Evolutionary conservation across 495 filamentous ascomycete genomes (phyloP), one percentile per base, ranked within the genome.

Genomic region (Xylona heveae): DNA sequence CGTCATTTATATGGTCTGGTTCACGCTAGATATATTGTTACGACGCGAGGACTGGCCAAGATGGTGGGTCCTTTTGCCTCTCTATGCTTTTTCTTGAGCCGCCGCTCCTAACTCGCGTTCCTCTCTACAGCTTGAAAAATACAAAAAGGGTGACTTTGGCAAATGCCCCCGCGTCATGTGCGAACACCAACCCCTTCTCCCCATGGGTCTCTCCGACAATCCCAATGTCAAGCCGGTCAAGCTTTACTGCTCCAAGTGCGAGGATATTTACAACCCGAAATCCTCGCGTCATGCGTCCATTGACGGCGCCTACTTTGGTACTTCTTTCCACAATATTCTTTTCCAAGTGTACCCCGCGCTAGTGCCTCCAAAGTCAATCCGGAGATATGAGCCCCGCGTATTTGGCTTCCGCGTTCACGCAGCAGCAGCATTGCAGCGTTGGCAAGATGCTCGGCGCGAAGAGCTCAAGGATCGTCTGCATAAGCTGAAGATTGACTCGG

Each of bases 251-350:
- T 72, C 78, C 13, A 78, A 79, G 38, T 99, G 88, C 61, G 88
- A 99, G 59, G 88, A 99, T 46, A 70, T 92, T 35, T 99, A 99
- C 64, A 94, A 94, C 52, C 88, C 88, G 20, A 99, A 99, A 54
- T 95, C 88, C 4, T 88, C 84, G 8, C 81, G 88, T 29, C 88
- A 99, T 51, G 77, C 79, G 26, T 64, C 71, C 29, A 93, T 99
- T 49, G 88, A 99, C 50, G 88, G 88, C 34, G 88, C 88, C 35
- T 97, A 95, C 61, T 97, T 95, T 35, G 88, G 90, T 34, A 80
- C 88, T 24, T 85, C 78, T 4, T 97, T 97, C 62, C 85, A 92
- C 62, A 93, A 92, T 50, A 94, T 97, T 53, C 68, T 97, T 33
- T 95, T 95, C 63, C 88, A 97, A 53, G 88, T 95, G 19, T 95